Conservation (phyloP, 1,139 yeast genomes). For the Yamadazyma aaseri region DNA sequence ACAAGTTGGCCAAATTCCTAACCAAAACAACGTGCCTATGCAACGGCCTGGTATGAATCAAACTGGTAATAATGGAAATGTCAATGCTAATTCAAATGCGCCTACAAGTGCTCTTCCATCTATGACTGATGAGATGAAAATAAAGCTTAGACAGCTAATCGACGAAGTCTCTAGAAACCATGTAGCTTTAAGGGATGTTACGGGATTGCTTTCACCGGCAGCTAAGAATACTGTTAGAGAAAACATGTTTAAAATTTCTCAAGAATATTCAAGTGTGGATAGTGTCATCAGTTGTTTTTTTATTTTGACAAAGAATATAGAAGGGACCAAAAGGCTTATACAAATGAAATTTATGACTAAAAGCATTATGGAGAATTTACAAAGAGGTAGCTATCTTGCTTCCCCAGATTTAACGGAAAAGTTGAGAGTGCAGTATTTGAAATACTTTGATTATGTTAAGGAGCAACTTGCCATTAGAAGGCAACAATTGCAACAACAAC, state of each 20-base stretch:
- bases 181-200: slow-evolving; percentile 64
- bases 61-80: no score
- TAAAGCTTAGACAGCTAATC: slow-evolving; percentile 57
- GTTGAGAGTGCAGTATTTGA: slow-evolving; percentile 67
- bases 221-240: slow-evolving; percentile 66
- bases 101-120: slow-evolving; percentile 29
- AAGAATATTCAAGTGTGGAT: slow-evolving; percentile 68
- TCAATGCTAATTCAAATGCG: slow-evolving; percentile 4
- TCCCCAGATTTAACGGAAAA: slow-evolving; percentile 69
- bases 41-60: neutral
- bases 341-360: slow-evolving; percentile 80
- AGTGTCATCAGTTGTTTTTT: slow-evolving; percentile 76
- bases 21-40: neutral
- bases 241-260: slow-evolving; percentile 56
- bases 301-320: slow-evolving; percentile 68
- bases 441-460: slow-evolving; percentile 72
- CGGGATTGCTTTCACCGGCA: slow-evolving; percentile 55
- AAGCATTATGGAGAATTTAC: slow-evolving; percentile 67
- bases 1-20: slow-evolving; percentile 4
- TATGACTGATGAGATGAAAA: slow-evolving; percentile 43
- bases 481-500: slow-evolving; percentile 29
- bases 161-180: slow-evolving; percentile 70
- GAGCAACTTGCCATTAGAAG: slow-evolving; percentile 40
- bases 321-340: slow-evolving; percentile 71
- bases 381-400: slow-evolving; percentile 62